Evolutionary conservation across 176 grass and related monocot genomes (phyloP).

Genomic region (Triticum dicoccoides): DNA sequence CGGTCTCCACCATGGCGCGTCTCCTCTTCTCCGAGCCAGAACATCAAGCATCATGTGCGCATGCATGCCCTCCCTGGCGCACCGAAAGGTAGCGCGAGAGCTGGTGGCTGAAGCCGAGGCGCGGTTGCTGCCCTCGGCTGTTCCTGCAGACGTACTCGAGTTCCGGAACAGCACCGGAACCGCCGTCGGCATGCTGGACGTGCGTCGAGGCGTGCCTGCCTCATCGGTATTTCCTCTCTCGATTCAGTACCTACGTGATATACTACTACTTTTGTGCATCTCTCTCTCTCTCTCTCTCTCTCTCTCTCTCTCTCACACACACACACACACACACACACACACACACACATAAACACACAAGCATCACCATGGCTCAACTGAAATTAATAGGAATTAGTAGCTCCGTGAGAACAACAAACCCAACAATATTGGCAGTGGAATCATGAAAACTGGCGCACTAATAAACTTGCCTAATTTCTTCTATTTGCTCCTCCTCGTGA

Average conservation of each 20-base stretch:
- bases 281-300: neutral
- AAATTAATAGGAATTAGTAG: too few relatives aligned
- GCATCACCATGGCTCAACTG: too few relatives aligned
- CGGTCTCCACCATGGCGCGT: neutral
- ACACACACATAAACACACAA: too few relatives aligned
- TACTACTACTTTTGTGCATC: neutral
- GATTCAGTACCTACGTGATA: neutral
- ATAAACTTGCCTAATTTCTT: too few relatives aligned
- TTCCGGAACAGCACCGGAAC: conserved; percentile 47
- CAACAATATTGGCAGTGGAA: too few relatives aligned
- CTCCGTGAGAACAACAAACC: neutral
- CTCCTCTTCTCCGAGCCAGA: neutral
- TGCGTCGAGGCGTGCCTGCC: conserved; percentile 41
- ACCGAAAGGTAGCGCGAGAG: conserved; percentile 49
- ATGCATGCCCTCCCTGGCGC: conserved; percentile 35
- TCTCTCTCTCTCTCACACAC: too few relatives aligned
- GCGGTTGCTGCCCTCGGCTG: conserved; percentile 60
- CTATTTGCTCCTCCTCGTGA: too few relatives aligned
- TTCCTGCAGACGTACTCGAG: conserved; percentile 58
- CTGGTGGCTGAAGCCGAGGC: conserved; percentile 32
- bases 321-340: too few relatives aligned
- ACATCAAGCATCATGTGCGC: conserved; percentile 23
- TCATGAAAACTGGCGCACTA: too few relatives aligned
- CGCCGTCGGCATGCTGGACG: conserved; percentile 55
- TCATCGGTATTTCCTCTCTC: conserved; percentile 37